Base-by-base conservation (phyloP, 805 yeast genomes). In the Hanseniaspora pseudoguilliermondii region DNA sequence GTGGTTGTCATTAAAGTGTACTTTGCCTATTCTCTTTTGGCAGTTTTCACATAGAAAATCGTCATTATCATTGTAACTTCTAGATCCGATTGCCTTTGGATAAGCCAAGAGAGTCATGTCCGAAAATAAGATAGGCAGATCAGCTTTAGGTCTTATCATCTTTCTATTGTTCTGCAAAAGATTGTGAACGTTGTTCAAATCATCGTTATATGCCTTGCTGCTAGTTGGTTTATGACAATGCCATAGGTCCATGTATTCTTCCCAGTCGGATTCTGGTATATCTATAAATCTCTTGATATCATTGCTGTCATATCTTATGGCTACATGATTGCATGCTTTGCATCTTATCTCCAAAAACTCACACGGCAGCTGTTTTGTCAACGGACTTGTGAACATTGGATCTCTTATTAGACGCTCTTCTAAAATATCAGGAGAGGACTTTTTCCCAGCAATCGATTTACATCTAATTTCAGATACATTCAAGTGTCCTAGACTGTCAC, bases 231-330 rank as follows among this genome's bases (percentile, higher is more conserved):
- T 84, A 64, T 91, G 97, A 65, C 98, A 91, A 66, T 91, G 97
- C 98, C 98, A 91, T 60, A 84, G 85, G 57, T 91, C 97, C 95
- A 91, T 84, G 77, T 93, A 71, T 65, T 91, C 98, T 15, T 84
- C 80, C 98, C 98, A 91, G 49, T 80, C 73, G 64, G 89, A 97
- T 1, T 95, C 84, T 0, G 98, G 98, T 82, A 91, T 78, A 40
- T 86, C 86, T 54, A 62, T 63, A 10, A 67, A 23, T 29, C 55
- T 62, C 7, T 40, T 25, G 42, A 63, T 64, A 32, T 46, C 39
- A 38, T 65, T 62, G 15, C 38, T 46, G 15, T 57, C 47, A 38
- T 62, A 56, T 38, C 60, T 44, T 11, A 47, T 13, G 2, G 36
- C 6, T 15, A 5, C 10, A 10, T 21, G 20, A 2, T 42, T 25